Base-by-base conservation (phyloP, 768 basidiomycete species). In the Boletus rex-veris region DNA sequence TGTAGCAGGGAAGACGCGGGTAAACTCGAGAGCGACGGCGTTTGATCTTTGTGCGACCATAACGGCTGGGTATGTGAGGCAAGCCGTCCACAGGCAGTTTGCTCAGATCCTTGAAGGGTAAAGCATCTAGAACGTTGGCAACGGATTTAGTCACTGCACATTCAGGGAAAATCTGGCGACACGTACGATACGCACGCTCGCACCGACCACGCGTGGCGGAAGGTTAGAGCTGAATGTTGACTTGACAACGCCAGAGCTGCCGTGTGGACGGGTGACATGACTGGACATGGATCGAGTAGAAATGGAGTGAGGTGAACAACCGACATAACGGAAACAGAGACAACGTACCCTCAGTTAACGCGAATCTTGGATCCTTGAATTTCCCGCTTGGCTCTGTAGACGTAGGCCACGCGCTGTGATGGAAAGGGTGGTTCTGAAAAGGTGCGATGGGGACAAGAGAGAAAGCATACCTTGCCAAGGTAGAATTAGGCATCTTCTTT, bases 401-500 rank as follows among this genome's bases (percentile, higher is more conserved):
- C 94, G 75, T 88, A 99, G 55, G 97, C 97, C 59, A 99, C 82
- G 64, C 96, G 90, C 94, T 97, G 64, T 21, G 39, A 21, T 18
- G 38, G 54, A 45, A 36, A 42, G 12, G 7, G 21, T 14, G 21
- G 38, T 24, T 54, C 7, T 40, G n/a, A 18, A 51, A 12, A 8
- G 6, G 16, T 36, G n/a, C 3, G 16, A 39, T 16, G 37, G 18
- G 16, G 37, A 39, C 1, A 45, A 6, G 16, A 26, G 7, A 47
- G 9, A 43, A 24, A 24, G 67, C 83, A 64, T 64, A 97, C 93
- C 89, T 99, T 99, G 71, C 97, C 97, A 58, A 98, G 85, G 83
- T 99, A 99, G 76, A 94, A 96, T 72, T 92, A 88, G 38, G 95
- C 92, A 69, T 96, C 94, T 77, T 96, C 84, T 76, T 94, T 91